Evolutionary conservation across 1,139 yeast genomes (phyloP), one percentile per base, ranked within the genome.

Genomic region (Nakaseomyces kungkrabaensis): DNA sequence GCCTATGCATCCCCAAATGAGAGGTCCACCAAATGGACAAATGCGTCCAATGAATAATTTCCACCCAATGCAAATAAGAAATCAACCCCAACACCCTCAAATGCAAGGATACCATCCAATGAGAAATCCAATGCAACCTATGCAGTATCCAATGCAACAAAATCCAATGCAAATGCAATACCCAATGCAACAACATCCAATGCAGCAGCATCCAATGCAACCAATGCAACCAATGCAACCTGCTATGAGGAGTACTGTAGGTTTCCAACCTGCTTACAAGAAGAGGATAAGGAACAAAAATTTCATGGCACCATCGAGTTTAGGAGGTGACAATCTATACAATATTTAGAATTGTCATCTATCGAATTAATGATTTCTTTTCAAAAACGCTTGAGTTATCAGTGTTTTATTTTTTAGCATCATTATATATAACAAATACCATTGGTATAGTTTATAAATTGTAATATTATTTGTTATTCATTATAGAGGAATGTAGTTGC

Each of bases 241-340:
- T 1, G 54, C 50, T 10, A 27, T 29, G 10, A 41, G 44, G 13
- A 11, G 34, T 22, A 11, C 33, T 5, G 44, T 29, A 4, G 44
- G 44, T 8, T 41, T 41, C 25, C 44, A 41, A 41, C 72, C 72
- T 25, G 71, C 72, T 0, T 70, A 70, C 53, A 71, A 67, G 54
- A 68, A 68, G 51, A 59, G 64, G 40, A 56, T 64, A 44, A 57
- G 58, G 13, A 62, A 63, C 10, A 57, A 57, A 11, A 59, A 54
- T 33, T 52, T 57, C 29, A 7, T 41, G 11, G 34, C 44, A 7
- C 11, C 44, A 5, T 27, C 44, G 8, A 41, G 44, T 41, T 29
- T 41, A 13, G 24, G 34, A 41, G 44, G 34, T 27, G 34, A 41
- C 25, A 29, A 41, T n/a, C 24, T 41, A 4, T n/a, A 60, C 70